A percentile compares a stretch with the other conserved stretches of the same genome.
These are phyloP conservation scores for Termitomyces sp. DNA, from an alignment of 768 basidiomycete genomes.

Conservation along the genomic window DNA sequence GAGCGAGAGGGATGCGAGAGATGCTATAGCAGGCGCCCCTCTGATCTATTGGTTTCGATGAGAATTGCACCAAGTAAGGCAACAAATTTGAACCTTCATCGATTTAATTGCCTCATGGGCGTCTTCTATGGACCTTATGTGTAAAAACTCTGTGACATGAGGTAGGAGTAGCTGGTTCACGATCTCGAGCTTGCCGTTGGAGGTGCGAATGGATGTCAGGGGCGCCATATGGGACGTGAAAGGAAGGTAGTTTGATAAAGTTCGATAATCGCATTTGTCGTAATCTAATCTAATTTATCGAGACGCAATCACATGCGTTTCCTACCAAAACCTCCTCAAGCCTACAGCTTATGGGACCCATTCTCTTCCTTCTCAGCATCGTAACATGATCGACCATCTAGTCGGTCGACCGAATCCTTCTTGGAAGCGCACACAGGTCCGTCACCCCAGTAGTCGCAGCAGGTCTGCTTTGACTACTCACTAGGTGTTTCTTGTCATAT, in stretches of 20 bases:
- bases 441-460: slow-evolving; percentile 6
- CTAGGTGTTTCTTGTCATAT: slow-evolving; percentile 84
- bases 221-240: slow-evolving; percentile 17
- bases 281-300: neutral
- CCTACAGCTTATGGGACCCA: neutral
- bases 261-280: neutral
- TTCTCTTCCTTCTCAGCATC: neutral
- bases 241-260: neutral
- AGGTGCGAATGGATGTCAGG: slow-evolving; percentile 35
- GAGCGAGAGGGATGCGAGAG: slow-evolving; percentile 80
- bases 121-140: slow-evolving; percentile 68
- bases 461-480: neutral
- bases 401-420: slow-evolving; percentile 81
- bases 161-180: slow-evolving; percentile 88
- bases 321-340: neutral
- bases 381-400: slow-evolving; percentile 87
- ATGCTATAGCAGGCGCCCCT: slow-evolving; percentile 93
- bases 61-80: neutral
- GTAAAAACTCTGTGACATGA: slow-evolving; percentile 58
- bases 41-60: slow-evolving; percentile 42
- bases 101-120: slow-evolving; percentile 93
- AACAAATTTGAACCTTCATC: slow-evolving; percentile 67
- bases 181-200: slow-evolving; percentile 60
- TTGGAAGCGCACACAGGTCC: slow-evolving; percentile 85
- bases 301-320: slow-evolving; percentile 15